phyloP scores from a whole-genome alignment of 441 rosid species.

The Euphorbia corollata region DNA sequence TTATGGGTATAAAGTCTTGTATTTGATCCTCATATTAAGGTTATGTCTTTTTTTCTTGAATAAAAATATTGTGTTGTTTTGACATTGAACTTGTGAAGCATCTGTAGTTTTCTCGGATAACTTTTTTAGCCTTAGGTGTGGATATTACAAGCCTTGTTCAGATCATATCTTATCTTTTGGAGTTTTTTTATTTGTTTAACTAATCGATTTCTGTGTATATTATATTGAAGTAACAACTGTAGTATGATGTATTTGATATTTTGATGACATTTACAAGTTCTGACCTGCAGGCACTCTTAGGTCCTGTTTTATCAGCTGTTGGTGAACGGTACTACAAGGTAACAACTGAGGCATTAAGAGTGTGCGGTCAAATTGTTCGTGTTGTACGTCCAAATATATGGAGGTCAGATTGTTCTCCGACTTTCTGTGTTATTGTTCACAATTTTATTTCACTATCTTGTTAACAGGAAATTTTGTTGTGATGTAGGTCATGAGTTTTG shows the following conservation, averaged over 20 bases:
- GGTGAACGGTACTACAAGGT: constrained; percentile 96
- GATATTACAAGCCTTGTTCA: not conserved
- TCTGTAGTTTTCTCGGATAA: not conserved
- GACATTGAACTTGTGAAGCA: not conserved
- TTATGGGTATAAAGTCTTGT: too few relatives aligned
- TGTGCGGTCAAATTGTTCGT: constrained; percentile 92
- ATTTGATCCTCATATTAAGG: constrained; percentile 96
- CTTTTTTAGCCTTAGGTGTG: not conserved
- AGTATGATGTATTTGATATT: not conserved
- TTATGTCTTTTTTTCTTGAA: constrained; percentile 11
- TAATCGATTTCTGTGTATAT: not conserved
- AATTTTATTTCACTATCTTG: constrained; percentile 18
- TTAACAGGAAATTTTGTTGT: constrained; percentile 19
- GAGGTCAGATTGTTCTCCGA: constrained; percentile 40
- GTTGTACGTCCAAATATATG: constrained; percentile 71
- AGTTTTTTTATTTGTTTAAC: not conserved
- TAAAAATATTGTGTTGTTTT: not conserved
- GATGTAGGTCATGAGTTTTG: constrained; percentile 59
- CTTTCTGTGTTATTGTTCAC: constrained; percentile 10
- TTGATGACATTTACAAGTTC: constrained; percentile 5
- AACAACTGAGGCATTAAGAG: constrained; percentile 97
- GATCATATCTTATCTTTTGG: not conserved
- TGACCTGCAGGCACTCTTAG: constrained; percentile 67
- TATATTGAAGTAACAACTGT: too few relatives aligned
- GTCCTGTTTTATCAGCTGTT: constrained; percentile 93